phyloP scores from a whole-genome alignment of 192 early-diverging fungal species.

The Pilaira anomala region DNA sequence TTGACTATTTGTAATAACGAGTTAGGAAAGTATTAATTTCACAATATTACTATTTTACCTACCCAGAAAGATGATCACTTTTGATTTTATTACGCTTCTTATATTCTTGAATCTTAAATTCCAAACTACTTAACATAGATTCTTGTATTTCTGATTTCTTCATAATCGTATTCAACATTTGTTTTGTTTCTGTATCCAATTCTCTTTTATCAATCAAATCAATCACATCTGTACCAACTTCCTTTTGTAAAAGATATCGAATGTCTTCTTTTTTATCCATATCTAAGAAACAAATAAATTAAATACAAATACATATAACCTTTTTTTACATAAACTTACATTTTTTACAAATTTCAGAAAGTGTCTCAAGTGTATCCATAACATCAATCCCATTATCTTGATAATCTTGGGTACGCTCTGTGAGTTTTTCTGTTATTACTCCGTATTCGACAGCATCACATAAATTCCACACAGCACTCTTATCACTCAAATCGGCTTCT shows the following conservation, averaged over 20 bases:
- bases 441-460: background rate
- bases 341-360: background rate
- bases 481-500: background rate
- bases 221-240: slow-evolving; percentile 1
- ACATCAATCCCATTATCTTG: background rate
- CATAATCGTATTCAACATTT: background rate
- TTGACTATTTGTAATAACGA: background rate
- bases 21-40: background rate
- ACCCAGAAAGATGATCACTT: background rate
- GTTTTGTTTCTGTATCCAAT: slow-evolving; percentile 1
- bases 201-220: slow-evolving; percentile 6
- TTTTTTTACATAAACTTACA: slow-evolving; percentile 1
- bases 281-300: background rate
- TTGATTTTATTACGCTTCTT: slow-evolving; percentile 1
- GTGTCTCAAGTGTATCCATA: background rate
- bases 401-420: background rate
- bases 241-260: background rate
- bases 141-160: background rate
- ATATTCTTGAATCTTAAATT: slow-evolving; percentile 6
- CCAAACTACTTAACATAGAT: background rate
- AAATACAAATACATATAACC: background rate
- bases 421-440: background rate
- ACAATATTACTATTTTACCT: background rate
- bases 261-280: slow-evolving; percentile 4
- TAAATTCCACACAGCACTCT: background rate